Base-by-base conservation (phyloP, 2,329 filamentous ascomycete species). In the Sarocladium oryzae region DNA sequence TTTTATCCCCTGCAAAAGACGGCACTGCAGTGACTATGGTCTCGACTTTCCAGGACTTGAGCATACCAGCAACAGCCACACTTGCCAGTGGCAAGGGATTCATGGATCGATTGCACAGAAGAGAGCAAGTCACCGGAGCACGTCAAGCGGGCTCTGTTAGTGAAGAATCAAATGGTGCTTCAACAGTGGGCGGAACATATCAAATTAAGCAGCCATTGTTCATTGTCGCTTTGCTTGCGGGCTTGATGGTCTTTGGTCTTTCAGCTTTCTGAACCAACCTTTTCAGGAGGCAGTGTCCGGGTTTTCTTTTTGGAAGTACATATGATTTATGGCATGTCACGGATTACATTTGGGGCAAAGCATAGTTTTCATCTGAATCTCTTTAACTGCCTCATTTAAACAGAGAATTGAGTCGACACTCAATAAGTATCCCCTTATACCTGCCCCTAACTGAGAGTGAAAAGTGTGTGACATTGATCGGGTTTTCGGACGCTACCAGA, bases 371-470 rank as follows among this genome's bases (percentile, higher is more conserved):
- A 33, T 16, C 15, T 21, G 10, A 30, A 26, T 48, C 28, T 30
- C 24, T 33, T 48, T 48, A 48, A 26, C 16, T 18, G 43, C 43
- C 43, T 33, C 43, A 48, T 33, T 32, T 48, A 9, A 20, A 48
- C 26, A 48, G 43, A 33, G 4, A n/a, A 48, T 10, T 10, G 5
- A 28, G 28, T 9, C 24, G 6, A 23, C 18, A 23, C 15, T 37
- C 16, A 18, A 16, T 37, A 15, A 8, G 7, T 37, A 18, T 37
- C 7, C 35, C 7, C n/a, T n/a, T 7, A 8, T 9, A n/a, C n/a
- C n/a, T n/a, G n/a, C n/a, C n/a, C n/a, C n/a, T n/a, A n/a, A n/a
- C n/a, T n/a, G n/a, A n/a, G n/a, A n/a, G n/a, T n/a, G n/a, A n/a
- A n/a, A n/a, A n/a, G n/a, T n/a, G n/a, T n/a, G n/a, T 37, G 35